A percentile compares a stretch with the other conserved stretches of the same genome.
Evolutionary conservation across 306 rosid species (phyloP).

Genomic region (Medicago arabica): DNA sequence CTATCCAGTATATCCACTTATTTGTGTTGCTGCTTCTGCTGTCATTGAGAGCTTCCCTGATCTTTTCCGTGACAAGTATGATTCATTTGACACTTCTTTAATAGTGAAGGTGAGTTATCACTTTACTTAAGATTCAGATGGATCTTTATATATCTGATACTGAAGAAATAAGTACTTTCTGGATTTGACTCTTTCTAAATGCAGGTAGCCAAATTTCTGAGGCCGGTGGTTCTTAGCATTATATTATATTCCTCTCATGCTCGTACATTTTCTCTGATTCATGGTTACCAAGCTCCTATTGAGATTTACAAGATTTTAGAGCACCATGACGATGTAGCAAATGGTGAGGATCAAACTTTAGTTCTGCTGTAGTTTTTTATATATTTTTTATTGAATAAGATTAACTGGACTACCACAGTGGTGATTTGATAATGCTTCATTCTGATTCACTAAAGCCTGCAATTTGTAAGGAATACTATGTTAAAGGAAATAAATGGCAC

Average conservation of each 20-base stretch:
- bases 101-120: constrained; percentile 60
- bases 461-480: constrained; percentile 10
- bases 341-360: constrained; percentile 55
- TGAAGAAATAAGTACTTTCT: constrained; percentile 25
- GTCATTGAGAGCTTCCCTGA: constrained; percentile 97
- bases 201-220: constrained; percentile 77
- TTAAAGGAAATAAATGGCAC: constrained; percentile 8
- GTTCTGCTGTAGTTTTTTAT: not conserved
- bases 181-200: constrained; percentile 30
- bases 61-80: constrained; percentile 71
- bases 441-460: constrained; percentile 5
- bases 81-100: constrained; percentile 50
- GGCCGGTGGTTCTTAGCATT: constrained; percentile 83
- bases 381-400: not conserved
- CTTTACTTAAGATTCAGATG: constrained; percentile 16
- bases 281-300: constrained; percentile 94
- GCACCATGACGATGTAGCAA: constrained; percentile 73
- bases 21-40: constrained; percentile 96
- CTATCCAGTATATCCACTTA: constrained; percentile 94
- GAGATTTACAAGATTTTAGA: constrained; percentile 90
- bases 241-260: constrained; percentile 88
- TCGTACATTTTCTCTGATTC: constrained; percentile 89
- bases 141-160: constrained; percentile 27
- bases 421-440: constrained; percentile 3
- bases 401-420: constrained; percentile 6